phyloP scores from a whole-genome alignment of 2,329 filamentous ascomycete genomes.

The Ceratocystis lukuohia region DNA sequence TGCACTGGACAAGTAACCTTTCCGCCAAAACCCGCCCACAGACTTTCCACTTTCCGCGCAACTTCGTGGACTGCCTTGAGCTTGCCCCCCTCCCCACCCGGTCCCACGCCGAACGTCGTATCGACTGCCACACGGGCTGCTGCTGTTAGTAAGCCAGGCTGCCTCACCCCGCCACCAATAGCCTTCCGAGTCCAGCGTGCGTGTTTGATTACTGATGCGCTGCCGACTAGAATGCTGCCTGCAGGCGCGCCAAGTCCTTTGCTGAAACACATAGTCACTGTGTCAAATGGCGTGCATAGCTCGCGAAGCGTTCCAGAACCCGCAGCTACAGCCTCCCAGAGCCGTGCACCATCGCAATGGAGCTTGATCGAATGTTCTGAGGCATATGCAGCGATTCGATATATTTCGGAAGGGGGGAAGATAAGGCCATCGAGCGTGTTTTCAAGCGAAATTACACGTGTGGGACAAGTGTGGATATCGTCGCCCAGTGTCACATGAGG shows the following conservation, averaged over 20 bases:
- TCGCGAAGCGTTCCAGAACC: conserved; percentile 54
- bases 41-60: conserved; percentile 50
- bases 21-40: conserved; percentile 60
- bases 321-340: conserved; percentile 69
- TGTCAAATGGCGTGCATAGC: conserved; percentile 57
- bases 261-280: conserved; percentile 63
- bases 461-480: conserved; percentile 67
- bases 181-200: conserved; percentile 44
- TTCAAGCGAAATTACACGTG: conserved; percentile 67
- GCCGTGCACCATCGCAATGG: conserved; percentile 65
- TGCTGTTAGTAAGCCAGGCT: conserved; percentile 59
- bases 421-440: conserved; percentile 74
- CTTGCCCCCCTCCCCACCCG: conserved; percentile 38
- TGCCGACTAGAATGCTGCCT: conserved; percentile 58
- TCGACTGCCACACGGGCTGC: conserved; percentile 56
- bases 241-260: conserved; percentile 75
- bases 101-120: conserved; percentile 31
- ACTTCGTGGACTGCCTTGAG: conserved; percentile 46
- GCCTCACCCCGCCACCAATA: conserved; percentile 61
- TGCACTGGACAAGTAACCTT: conserved; percentile 56
- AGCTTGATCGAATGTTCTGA: conserved; percentile 49
- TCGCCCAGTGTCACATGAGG: conserved; percentile 50
- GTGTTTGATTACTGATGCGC: conserved; percentile 27
- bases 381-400: conserved; percentile 57
- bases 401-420: conserved; percentile 60